Evolutionary conservation across 106 monocot genomes (phyloP), one percentile per base, ranked within the genome.

Genomic region (Gastrodia elata): DNA sequence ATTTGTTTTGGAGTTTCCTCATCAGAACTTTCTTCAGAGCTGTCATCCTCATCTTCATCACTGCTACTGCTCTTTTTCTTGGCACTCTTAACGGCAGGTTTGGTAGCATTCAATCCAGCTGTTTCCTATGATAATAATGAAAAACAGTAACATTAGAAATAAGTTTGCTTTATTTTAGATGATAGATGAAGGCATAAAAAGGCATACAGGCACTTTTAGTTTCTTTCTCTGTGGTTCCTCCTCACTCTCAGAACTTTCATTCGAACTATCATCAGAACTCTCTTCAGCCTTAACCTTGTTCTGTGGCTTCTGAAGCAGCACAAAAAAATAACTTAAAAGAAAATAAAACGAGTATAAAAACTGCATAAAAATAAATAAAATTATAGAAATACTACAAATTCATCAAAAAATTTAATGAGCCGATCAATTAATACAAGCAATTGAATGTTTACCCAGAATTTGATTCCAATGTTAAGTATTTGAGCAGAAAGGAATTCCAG

Each of bases 11-110:
- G 13, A 67, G 76, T 65, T n/a, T 91, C 85, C 6, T 86, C 91
- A 48, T 90, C 90, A 36, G 91, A 91, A 70, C 84, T 84, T 76
- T 91, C 87, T 36, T 89, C 89, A 33, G 81, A 82, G 77, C 79
- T 84, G 55, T 88, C 88, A 76, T 86, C 84, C 16, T 84, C 89
- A 74, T 77, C 64, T 33, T 65, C 56, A 68, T 68, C 69, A 38
- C 35, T 71, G 78, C 76, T 82, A 73, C 88, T 87, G 70, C 68
- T 82, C 38, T 84, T 79, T 36, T 82, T 76, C 46, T 76, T 73
- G 1, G 55, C 28, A 41, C 27, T 39, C 71, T 80, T 92, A 3
- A 65, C 28, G 58, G 18, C 42, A 35, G 83, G 65, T 42, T 90
- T 87, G 30, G 11, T 30, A 58, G 24, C 58, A 78, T 55, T 77